Evolutionary conservation across 2,329 filamentous ascomycete genomes (phyloP).

Genomic region (Penicillium sp.): DNA sequence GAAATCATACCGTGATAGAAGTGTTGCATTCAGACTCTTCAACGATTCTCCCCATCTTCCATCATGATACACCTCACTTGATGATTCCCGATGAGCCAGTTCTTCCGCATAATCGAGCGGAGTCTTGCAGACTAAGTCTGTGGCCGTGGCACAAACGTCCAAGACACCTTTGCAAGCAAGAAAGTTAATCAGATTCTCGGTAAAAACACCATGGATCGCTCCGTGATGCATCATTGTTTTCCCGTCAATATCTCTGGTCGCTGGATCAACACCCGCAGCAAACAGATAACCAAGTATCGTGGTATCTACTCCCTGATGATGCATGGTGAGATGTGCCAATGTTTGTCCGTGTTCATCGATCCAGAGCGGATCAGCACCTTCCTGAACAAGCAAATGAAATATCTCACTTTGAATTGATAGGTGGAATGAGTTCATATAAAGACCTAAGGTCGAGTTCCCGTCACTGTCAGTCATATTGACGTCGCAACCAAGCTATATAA

Average conservation of each 20-base stretch:
- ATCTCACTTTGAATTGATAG: constrained; percentile 9
- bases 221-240: constrained; percentile 20
- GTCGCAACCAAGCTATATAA: constrained; percentile 16
- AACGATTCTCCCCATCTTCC: constrained; percentile 8
- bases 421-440: constrained; percentile 18
- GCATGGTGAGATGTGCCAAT: constrained; percentile 20
- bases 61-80: constrained; percentile 2
- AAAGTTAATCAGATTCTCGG: constrained; percentile 14
- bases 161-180: constrained; percentile 7
- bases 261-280: constrained; percentile 12
- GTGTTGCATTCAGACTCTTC: background rate
- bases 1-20: background rate
- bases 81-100: constrained; percentile 5
- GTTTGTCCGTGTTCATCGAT: constrained; percentile 11
- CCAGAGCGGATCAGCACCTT: constrained; percentile 12
- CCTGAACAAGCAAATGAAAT: constrained; percentile 9
- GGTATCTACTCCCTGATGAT: constrained; percentile 10
- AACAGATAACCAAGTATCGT: constrained; percentile 16
- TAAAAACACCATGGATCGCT: constrained; percentile 22
- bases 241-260: constrained; percentile 14
- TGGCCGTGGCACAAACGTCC: constrained; percentile 3
- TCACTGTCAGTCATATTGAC: constrained; percentile 12
- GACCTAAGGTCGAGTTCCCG: constrained; percentile 15
- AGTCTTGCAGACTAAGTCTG: constrained; percentile 17
- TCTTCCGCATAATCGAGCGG: constrained; percentile 23